These are phyloP conservation scores for Dioszegia aurantiaca DNA, from an alignment of 768 basidiomycete genomes.

Conservation along the genomic window DNA sequence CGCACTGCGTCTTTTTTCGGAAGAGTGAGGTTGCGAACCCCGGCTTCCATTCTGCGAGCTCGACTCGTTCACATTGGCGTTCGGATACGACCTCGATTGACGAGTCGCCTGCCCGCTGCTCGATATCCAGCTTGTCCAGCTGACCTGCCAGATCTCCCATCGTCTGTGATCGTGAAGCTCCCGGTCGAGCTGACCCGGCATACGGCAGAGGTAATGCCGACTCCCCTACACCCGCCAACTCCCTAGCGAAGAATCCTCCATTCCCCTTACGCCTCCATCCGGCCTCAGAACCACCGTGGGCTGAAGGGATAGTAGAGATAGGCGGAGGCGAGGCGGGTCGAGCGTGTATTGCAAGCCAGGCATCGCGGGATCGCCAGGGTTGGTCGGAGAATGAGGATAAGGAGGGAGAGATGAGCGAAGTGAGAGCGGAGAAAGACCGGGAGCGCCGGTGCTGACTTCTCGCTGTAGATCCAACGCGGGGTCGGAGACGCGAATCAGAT, in stretches of 20 bases:
- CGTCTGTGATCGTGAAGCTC: conserved; percentile 1
- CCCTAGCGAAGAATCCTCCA: conserved; percentile 12
- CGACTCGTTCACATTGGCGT: not conserved
- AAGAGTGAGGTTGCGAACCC: conserved; percentile 9
- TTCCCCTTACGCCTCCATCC: conserved; percentile 16
- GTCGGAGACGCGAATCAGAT: not conserved
- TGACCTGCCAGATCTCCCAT: not conserved
- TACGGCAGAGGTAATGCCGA: not conserved
- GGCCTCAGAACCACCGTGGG: not conserved
- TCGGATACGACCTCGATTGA: not conserved
- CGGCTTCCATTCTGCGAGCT: conserved; percentile 1
- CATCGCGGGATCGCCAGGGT: conserved; percentile 19
- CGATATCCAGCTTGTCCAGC: conserved; percentile 1
- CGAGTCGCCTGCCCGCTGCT: not conserved
- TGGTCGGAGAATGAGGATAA: conserved; percentile 5
- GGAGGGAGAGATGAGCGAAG: not conserved
- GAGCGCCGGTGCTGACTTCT: conserved; percentile 16
- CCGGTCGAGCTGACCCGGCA: not conserved
- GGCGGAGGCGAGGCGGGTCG: conserved; percentile 15
- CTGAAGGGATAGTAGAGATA: not conserved
- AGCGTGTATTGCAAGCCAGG: conserved; percentile 15
- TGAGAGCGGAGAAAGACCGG: conserved; percentile 15
- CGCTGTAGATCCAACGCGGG: not conserved
- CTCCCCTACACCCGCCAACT: conserved; percentile 8
- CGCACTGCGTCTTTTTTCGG: conserved; percentile 10